phyloP scores from a whole-genome alignment of 2,329 filamentous ascomycete genomes.

The Huntiella decipiens region DNA sequence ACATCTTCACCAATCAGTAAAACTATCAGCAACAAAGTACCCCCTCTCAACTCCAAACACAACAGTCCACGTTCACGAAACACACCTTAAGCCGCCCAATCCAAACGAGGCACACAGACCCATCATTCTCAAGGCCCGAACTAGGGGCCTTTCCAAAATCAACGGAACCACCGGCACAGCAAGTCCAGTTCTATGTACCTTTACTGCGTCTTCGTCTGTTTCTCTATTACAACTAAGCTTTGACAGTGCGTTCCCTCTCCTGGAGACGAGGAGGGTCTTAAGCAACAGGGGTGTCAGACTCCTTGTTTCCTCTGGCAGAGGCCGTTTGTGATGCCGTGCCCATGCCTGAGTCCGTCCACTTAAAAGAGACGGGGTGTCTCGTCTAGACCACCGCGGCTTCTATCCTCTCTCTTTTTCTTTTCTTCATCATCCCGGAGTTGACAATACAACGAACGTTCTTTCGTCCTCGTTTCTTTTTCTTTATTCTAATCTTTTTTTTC shows the following conservation, averaged over 20 bases:
- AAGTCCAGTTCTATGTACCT: too few species aligned
- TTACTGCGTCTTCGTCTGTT: too few species aligned
- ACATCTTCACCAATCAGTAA: too few species aligned
- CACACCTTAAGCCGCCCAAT: too few species aligned
- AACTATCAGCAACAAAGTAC: too few species aligned
- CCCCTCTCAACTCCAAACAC: too few species aligned
- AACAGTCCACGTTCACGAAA: too few species aligned
- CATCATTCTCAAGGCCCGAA: too few species aligned
- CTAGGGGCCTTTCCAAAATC: too few species aligned
- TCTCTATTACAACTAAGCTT: background rate
- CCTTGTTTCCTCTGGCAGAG: background rate
- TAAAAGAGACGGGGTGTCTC: background rate
- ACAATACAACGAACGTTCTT: constrained; percentile 9
- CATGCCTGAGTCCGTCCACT: background rate
- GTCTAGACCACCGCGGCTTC: background rate
- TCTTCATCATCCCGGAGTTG: constrained; percentile 10
- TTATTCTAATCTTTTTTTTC: constrained; percentile 8
- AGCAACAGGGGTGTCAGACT: background rate
- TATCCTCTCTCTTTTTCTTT: constrained; percentile 3
- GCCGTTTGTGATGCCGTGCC: background rate
- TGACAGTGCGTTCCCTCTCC: constrained; percentile 1
- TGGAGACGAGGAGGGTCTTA: background rate
- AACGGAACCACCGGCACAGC: too few species aligned
- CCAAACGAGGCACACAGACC: too few species aligned
- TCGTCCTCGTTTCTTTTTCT: constrained; percentile 8